These are phyloP conservation scores for Exophiala calicioides DNA, from an alignment of 2,329 filamentous ascomycete genomes.

Conservation along the genomic window DNA sequence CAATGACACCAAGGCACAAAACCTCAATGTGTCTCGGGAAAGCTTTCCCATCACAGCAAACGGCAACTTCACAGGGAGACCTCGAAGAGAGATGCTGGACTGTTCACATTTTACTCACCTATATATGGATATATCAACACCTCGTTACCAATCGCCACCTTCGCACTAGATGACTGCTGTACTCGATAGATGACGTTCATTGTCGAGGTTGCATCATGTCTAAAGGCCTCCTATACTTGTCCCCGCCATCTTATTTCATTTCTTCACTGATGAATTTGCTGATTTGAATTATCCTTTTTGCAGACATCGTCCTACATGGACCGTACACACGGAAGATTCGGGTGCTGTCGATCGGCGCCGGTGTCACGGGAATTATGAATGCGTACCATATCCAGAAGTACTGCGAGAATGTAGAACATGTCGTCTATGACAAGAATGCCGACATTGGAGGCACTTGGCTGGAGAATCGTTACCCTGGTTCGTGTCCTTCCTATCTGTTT, in stretches of 20 bases:
- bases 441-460: conserved; percentile 40
- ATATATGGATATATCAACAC: too few species aligned
- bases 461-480: conserved; percentile 44
- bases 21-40: too few species aligned
- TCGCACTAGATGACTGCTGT: background rate
- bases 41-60: too few species aligned
- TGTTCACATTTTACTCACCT: too few species aligned
- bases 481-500: too few species aligned
- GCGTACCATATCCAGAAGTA: conserved; percentile 53
- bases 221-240: background rate
- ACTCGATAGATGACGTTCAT: too few species aligned
- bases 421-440: conserved; percentile 35
- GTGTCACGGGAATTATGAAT: conserved; percentile 60
- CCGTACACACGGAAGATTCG: conserved; percentile 43
- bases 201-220: too few species aligned
- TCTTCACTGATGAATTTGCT: background rate
- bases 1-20: too few species aligned
- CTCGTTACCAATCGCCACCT: too few species aligned
- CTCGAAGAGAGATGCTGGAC: too few species aligned
- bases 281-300: too few species aligned
- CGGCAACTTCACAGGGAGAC: too few species aligned
- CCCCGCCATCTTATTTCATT: background rate
- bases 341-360: conserved; percentile 52
- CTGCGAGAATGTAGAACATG: conserved; percentile 31
- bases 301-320: conserved; percentile 30